phyloP scores from a whole-genome alignment of 768 basidiomycete genomes.

The Nidularia sp. region DNA sequence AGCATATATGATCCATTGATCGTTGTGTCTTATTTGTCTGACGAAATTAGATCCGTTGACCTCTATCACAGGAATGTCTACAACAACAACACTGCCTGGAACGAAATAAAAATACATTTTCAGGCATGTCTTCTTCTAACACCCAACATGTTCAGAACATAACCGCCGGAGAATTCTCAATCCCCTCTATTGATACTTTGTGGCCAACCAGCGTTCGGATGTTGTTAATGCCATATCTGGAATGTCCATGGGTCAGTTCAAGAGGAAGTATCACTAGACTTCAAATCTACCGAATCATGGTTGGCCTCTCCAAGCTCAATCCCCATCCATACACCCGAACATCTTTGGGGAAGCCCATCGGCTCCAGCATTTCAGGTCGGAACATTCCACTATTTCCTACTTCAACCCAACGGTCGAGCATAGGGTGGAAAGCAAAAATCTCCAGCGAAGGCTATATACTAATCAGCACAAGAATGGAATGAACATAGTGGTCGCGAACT shows the following conservation, averaged over 20 bases:
- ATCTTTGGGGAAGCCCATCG: conserved; percentile 97
- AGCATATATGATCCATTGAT: too few relatives aligned
- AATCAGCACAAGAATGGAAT: neutral
- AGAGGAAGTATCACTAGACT: neutral
- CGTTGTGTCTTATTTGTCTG: too few relatives aligned
- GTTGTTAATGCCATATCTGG: conserved; percentile 94
- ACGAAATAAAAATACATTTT: neutral
- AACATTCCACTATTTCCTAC: conserved; percentile 99
- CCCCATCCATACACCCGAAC: conserved; percentile 98
- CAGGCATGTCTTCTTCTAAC: neutral
- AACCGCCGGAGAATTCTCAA: conserved; percentile 88
- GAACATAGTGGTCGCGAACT: neutral
- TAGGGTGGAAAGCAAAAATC: conserved; percentile 97
- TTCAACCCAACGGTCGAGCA: conserved; percentile 93
- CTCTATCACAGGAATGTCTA: too few relatives aligned
- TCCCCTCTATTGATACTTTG: conserved; percentile 87
- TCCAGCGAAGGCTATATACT: conserved; percentile 83
- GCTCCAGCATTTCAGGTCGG: conserved; percentile 98
- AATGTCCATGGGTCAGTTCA: conserved; percentile 1
- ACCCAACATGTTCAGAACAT: conserved; percentile 57
- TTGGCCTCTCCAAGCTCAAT: conserved; percentile 88
- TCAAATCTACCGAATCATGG: conserved; percentile 87
- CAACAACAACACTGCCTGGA: too few relatives aligned
- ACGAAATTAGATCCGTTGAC: too few relatives aligned
- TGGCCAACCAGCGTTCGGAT: conserved; percentile 96